Evolutionary conservation across 2,329 filamentous ascomycete species (phyloP), one percentile per base, ranked within the genome.

Genomic region (Fusarium praegraminearum): DNA sequence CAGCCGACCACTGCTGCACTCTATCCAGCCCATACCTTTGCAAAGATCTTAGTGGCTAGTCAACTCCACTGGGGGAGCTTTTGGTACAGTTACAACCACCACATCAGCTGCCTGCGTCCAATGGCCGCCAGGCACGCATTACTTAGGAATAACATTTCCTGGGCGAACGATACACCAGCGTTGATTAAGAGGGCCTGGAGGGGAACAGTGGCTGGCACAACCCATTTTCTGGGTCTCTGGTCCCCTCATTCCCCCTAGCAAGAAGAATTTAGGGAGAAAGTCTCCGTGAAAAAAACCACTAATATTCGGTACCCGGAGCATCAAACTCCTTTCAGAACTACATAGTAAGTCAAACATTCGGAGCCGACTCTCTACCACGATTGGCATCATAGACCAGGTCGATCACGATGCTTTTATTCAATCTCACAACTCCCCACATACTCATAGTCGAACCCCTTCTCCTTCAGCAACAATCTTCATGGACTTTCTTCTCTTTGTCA

Each of bases 1-100:
- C 67, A 53, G 38, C 50, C 62, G 50, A 41, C 66, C 51, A 70
- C 64, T 70, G 51, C 59, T 69, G 38, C 33, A 66, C 22, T 15
- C 24, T 20, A 28, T 44, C 41, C 41, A 44, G 41, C 16, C 40
- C 43, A 26, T 62, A 43, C 47, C 33, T 28, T 55, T 40, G 22
- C 57, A 62, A 55, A 47, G 45, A 60, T 49, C 49, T 57, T 56
- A 47, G 43, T 35, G 60, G 61, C 46, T 54, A 51, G 41, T 36
- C 36, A 44, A 53, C 52, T 43, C 53, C 61, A 67, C 61, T 38
- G 40, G 36, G 36, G 41, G 44, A 62, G 55, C 58, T 68, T 64
- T 55, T 38, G 40, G 57, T 62, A 36, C 59, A 62, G 57, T 32
- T 16, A 56, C 45, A 49, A 64, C 60, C 38, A 54, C 49, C 35